Evolutionary conservation across 148 eudicot species (phyloP), one percentile per base, ranked within the genome.

Genomic region (Rhododendron henanense): DNA sequence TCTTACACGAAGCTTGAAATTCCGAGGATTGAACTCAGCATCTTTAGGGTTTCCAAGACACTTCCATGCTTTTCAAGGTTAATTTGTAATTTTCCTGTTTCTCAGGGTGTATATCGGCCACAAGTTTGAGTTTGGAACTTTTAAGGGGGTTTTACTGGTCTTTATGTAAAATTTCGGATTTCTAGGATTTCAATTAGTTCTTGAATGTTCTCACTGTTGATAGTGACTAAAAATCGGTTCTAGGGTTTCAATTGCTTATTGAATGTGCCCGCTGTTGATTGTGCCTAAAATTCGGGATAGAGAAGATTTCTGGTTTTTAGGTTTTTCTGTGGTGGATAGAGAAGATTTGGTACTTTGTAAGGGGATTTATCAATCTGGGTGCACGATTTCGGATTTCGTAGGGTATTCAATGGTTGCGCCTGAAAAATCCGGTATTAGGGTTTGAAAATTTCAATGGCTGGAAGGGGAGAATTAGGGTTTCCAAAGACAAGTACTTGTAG

Each of bases 381-480:
- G 75, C 16, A 28, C 3, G 37, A 11, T 28, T 69, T 10, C 2
- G 37, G 37, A 28, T 69, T 69, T 63, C 2, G 13, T 23, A 13
- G 13, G 25, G 51, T 23, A 63, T 25, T 25, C 76, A 63, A 16
- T 55, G 41, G 33, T 55, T 37, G 35, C 51, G 39, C 48, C 1
- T 79, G 59, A 33, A 33, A 41, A 59, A 9, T 74, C 47, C 55
- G 55, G 41, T 47, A 19, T 74, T 87, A 21, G 74, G 33, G 77
- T 82, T 85, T 85, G 77, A 87, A 39, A 79, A 23, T 84, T 86
- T 37, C 82, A 85, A 95, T 94, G 97, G 90, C 90, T 86, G 93
- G 93, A 81, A 86, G 85, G 82, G 88, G 18, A 63, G 92, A 96
- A 83, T 90, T 96, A 89, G 98, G 93, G 88, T 92, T 94, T 89